Base-by-base conservation (phyloP, 2,329 filamentous ascomycete genomes). In the Hymenoscyphus repandus region DNA sequence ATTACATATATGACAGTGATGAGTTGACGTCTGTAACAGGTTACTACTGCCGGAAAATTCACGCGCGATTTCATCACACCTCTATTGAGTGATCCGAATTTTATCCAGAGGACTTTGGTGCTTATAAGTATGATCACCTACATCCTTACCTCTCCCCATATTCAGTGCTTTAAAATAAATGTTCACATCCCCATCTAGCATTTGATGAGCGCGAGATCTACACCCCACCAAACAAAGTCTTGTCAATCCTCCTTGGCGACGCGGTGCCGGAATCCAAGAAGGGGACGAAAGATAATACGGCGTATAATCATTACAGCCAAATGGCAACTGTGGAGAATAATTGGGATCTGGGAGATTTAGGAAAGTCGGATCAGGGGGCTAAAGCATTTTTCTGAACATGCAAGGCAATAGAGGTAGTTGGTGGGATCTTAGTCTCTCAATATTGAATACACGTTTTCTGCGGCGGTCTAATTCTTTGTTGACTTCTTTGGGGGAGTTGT, bases 171-270 rank as follows among this genome's bases (percentile, higher is more conserved):
- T n/a, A n/a, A n/a, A n/a, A 83, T 11, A 65, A 75, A 38, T 77
- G 56, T 90, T 90, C 68, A n/a, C n/a, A n/a, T n/a, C n/a, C n/a
- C n/a, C n/a, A n/a, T n/a, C 85, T 82, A 79, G 73, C 82, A 3
- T 92, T 89, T 62, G 88, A 93, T 57, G 88, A 92, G 70, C 86
- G 82, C 65, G 78, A 83, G 59, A 80, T 76, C 5, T 89, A 90
- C 67, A 67, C 72, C 4, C 68, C 72, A 13, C 76, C 78, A 57
- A 92, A 92, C 74, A 74, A 74, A 39, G 77, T 92, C 43, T 78
- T 88, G 51, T 80, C 74, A 52, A 76, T 92, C 56, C 75, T 92
- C 0, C 71, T 93, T 3, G 88, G 88, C 10, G 86, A 86, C 53
- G 85, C 82, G 12, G 69, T 93, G 2, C 85, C 86, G 6, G 50